Base-by-base conservation (phyloP, 139 green algal species). In the Trebouxia sp. region DNA sequence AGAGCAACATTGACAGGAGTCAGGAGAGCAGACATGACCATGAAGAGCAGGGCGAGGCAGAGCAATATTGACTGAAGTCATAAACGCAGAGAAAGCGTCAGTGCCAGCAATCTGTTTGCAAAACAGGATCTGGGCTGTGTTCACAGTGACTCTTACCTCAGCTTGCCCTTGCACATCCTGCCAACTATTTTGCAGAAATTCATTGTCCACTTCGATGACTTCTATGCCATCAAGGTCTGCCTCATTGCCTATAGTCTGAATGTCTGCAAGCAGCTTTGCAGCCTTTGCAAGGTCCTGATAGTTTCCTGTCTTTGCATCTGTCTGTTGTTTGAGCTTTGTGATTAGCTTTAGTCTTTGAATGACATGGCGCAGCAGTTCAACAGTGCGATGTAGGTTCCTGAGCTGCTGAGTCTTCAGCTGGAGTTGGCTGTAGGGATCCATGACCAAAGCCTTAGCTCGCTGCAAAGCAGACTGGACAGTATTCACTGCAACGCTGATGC, bases 261-360 rank as follows among this genome's bases (percentile, higher is more conserved):
- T 88, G 58, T 97, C 93, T 28, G 85, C 87, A 20, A 96, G 80
- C 30, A 97, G 90, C 82, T 91, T 92, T 8, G 93, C 93, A 2
- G 93, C 91, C 70, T 97, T 97, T 22, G 93, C 91, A 10, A 96
- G 81, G 77, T 97, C 93, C 37, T 22, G 78, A 55, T 65, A 47
- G 32, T 9, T 8, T 17, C 56, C 55, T 39, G 32, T 45, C 24
- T 38, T 32, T n/a, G 80, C 58, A 26, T 70, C 65, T 9, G 78
- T 42, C 55, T 76, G 77, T 24, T 66, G 39, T 30, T 48, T 65
- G 77, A 90, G 78, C 76, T 89, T 88, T 51, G 15, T 10, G n/a
- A 77, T 82, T 8, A 92, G 88, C 84, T 93, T 94, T 6, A 93
- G 79, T 26, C 69, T 75, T 86, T 94, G 82, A 75, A 93, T 88